phyloP scores from a whole-genome alignment of 2,329 filamentous ascomycete genomes.

The Trichoderma asperellum region DNA sequence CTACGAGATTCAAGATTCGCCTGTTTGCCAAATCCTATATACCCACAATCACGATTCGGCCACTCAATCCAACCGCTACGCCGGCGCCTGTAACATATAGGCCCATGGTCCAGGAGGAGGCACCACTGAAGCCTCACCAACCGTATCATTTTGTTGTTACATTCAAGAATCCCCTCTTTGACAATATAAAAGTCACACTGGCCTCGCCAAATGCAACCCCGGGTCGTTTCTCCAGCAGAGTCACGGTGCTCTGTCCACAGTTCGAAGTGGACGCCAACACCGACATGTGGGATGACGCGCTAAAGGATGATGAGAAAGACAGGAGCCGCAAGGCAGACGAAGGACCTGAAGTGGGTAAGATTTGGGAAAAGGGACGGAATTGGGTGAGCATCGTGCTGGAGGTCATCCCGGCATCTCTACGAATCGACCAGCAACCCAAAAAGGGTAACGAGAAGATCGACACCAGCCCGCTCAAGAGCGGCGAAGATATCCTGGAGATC shows the following conservation, averaged over 20 bases:
- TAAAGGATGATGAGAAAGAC: slow-evolving; percentile 58
- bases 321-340: slow-evolving; percentile 48
- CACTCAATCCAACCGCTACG: slow-evolving; percentile 52
- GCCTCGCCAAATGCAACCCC: slow-evolving; percentile 82
- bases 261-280: slow-evolving; percentile 95
- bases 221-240: slow-evolving; percentile 73
- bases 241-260: slow-evolving; percentile 91
- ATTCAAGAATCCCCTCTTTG: slow-evolving; percentile 92
- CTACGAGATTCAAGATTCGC: slow-evolving; percentile 89
- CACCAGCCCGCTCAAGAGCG: slow-evolving; percentile 55
- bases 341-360: slow-evolving; percentile 82
- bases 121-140: slow-evolving; percentile 58
- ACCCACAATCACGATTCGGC: slow-evolving; percentile 75
- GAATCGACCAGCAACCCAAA: slow-evolving; percentile 43
- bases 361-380: slow-evolving; percentile 93
- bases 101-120: slow-evolving; percentile 40
- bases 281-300: slow-evolving; percentile 83
- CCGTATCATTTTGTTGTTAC: slow-evolving; percentile 83
- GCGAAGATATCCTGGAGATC: slow-evolving; percentile 77
- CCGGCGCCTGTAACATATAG: slow-evolving; percentile 43
- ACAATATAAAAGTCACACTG: slow-evolving; percentile 82
- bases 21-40: slow-evolving; percentile 88
- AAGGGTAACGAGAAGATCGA: slow-evolving; percentile 46
- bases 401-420: slow-evolving; percentile 69
- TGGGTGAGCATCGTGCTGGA: slow-evolving; percentile 95